Evolutionary conservation across 257 asterid species (phyloP), one percentile per base, ranked within the genome.

Genomic region (Solanum acaule): DNA sequence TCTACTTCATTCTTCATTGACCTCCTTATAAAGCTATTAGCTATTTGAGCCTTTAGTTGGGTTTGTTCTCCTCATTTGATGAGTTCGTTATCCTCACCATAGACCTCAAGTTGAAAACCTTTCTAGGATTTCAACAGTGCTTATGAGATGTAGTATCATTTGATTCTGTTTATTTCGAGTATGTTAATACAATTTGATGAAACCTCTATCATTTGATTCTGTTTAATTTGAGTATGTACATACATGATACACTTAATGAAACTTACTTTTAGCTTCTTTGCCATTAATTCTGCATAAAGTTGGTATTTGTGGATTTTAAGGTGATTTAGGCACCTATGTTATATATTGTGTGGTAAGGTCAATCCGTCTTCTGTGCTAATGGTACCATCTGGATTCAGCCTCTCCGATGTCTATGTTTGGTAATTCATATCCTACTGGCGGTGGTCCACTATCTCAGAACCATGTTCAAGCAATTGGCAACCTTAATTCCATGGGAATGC

Each of bases 341-440:
- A 72, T 22, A 20, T 70, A 22, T 82, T 86, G 46, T 78, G 27
- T 23, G 84, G 23, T 76, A 34, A 70, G 70, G 35, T 46, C 37
- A 31, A 81, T 85, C 37, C 35, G 11, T 87, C 77, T 59, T 56
- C n/a, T 86, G 73, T 44, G 52, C 86, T 84, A 87, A 75, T 89
- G 91, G 42, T 86, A 79, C 46, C 83, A 77, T 90, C 71, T 91
- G 90, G 78, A 61, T 93, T 93, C 98, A 97, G 99, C 98, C 93
- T 94, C 98, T 90, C 99, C 98, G 52, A 91, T 97, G 85, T 96
- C 99, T 49, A 97, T 97, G 97, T 88, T 96, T 72, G 94, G 98
- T 68, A 94, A 89, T 91, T 94, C 98, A 67, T 97, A 94, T 90
- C 97, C 99, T 90, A 27, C 94, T 86, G 92, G 92, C 78, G 99